Base-by-base conservation (phyloP, 2,329 filamentous ascomycete species). In the Fusarium piperis region DNA sequence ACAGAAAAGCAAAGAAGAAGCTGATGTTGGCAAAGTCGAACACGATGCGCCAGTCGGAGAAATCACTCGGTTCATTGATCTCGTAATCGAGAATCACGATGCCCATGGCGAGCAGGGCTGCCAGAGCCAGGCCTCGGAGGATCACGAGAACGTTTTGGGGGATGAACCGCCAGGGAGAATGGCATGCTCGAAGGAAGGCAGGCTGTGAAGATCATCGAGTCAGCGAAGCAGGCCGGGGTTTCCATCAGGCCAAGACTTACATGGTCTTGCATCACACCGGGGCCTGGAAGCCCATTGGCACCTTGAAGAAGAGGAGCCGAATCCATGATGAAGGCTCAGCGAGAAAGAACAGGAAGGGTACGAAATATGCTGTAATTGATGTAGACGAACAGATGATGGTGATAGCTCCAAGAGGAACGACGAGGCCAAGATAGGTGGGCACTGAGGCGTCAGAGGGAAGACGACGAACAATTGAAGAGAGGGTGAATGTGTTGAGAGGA, bases 1-100 rank as follows among this genome's bases (percentile, higher is more conserved):
- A 88, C 12, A 82, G 33, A 58, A 83, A 79, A n/a, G 85, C 78
- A 39, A 86, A 61, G 53, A 78, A 62, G 70, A 81, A 85, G 44
- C 83, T 80, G 67, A 87, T 77, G 11, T 83, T 80, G 38, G 83
- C 83, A 76, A 88, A 88, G 74, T 88, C 82, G 64, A 88, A 89
- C 12, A 84, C 66, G 28, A 85, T 81, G 16, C 80, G 79, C 83
- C 81, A 84, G 20, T 74, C 75, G 11, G 80, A 80, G 57, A 82
- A 81, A 4, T 80, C 75, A 12, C 83, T 81, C 46, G 83, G 77
- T 28, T 79, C 79, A 28, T 81, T 81, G 55, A 85, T 75, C 76
- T 87, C 86, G 79, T 82, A 87, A 68, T 85, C 80, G 62, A 82
- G 72, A 10, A 85, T 78, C 75, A 87, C 80, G 60, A 79, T 79